These are phyloP conservation scores for Aspergillus sp. DNA, from an alignment of 2,329 filamentous ascomycete species.

Conservation along the genomic window DNA sequence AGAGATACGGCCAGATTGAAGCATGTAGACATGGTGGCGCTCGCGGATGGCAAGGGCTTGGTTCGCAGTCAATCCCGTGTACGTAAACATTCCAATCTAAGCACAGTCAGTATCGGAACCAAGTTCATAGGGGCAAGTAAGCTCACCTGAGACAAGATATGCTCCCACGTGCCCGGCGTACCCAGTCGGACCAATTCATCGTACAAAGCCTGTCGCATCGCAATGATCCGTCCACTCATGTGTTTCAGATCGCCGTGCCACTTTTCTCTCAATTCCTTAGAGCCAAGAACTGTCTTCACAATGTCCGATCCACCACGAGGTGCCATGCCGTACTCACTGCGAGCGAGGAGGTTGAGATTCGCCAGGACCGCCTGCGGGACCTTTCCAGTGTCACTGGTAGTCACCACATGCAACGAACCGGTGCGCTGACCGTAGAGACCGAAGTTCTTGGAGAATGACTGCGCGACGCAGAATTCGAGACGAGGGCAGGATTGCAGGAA, in stretches of 20 bases:
- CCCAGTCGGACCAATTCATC: conserved; percentile 7
- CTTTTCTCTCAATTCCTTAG: conserved; percentile 1
- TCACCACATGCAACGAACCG: conserved; percentile 83
- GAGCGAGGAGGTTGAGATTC: conserved; percentile 11
- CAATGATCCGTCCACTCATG: conserved; percentile 12
- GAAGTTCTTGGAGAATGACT: conserved; percentile 32
- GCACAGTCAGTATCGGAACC: not conserved
- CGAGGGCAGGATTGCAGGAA: conserved; percentile 50
- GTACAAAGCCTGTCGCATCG: conserved; percentile 12
- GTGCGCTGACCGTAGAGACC: conserved; percentile 90
- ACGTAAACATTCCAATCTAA: conserved; percentile 17
- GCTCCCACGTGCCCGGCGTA: conserved; percentile 12
- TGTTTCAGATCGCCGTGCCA: conserved; percentile 11
- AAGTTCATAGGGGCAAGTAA: not conserved
- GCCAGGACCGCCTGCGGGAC: conserved; percentile 71
- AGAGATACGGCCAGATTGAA: conserved; percentile 13
- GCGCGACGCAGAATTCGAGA: conserved; percentile 12
- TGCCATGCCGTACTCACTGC: conserved; percentile 12
- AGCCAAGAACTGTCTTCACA: conserved; percentile 10
- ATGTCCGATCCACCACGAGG: conserved; percentile 13
- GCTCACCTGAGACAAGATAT: conserved; percentile 12
- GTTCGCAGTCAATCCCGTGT: conserved; percentile 9
- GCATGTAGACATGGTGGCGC: conserved; percentile 15
- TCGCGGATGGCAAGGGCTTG: conserved; percentile 10
- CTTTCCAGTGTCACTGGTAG: conserved; percentile 46